Percentiles rank a stretch among this genome's conserved stretches.
Evolutionary conservation across 2,329 filamentous ascomycete species (phyloP).

Genomic region (Didymella glomerata): DNA sequence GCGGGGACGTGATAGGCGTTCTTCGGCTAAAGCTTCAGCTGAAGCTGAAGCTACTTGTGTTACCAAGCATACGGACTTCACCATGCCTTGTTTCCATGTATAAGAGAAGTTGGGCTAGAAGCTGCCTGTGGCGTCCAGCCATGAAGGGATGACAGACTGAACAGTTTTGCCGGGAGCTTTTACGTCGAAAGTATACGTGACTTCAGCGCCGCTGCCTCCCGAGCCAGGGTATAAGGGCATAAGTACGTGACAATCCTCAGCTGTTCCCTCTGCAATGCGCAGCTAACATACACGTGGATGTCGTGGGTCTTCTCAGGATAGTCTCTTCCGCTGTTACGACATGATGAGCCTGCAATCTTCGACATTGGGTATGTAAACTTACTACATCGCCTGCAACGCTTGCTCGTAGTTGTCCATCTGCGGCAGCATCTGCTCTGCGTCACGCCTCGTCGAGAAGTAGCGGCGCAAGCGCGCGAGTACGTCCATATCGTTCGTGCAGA

Average conservation of each 20-base stretch:
- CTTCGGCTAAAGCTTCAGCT: background rate
- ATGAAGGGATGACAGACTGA: too few species aligned
- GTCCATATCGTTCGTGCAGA: conserved; percentile 19
- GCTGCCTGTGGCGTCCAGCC: background rate
- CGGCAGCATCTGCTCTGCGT: conserved; percentile 16
- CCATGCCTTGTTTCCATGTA: background rate
- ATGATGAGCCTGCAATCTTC: background rate
- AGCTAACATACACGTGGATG: conserved; percentile 22
- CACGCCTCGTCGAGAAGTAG: conserved; percentile 16
- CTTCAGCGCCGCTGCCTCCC: conserved; percentile 4
- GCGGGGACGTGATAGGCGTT: background rate
- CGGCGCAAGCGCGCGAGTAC: conserved; percentile 16
- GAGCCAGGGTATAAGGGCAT: conserved; percentile 20
- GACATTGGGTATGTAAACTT: background rate
- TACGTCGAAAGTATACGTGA: background rate
- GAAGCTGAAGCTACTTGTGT: background rate
- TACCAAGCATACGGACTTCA: background rate
- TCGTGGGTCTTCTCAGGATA: conserved; percentile 14
- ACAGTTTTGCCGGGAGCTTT: background rate
- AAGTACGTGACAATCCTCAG: conserved; percentile 20
- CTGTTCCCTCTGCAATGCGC: conserved; percentile 17
- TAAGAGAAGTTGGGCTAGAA: background rate
- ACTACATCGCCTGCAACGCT: conserved; percentile 17
- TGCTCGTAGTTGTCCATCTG: conserved; percentile 24
- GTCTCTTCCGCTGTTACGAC: conserved; percentile 10